Percentiles rank a stretch among this genome's conserved stretches.
Conservation (phyloP, 2,329 filamentous ascomycete species). For the Periglandula ipomoeae region DNA sequence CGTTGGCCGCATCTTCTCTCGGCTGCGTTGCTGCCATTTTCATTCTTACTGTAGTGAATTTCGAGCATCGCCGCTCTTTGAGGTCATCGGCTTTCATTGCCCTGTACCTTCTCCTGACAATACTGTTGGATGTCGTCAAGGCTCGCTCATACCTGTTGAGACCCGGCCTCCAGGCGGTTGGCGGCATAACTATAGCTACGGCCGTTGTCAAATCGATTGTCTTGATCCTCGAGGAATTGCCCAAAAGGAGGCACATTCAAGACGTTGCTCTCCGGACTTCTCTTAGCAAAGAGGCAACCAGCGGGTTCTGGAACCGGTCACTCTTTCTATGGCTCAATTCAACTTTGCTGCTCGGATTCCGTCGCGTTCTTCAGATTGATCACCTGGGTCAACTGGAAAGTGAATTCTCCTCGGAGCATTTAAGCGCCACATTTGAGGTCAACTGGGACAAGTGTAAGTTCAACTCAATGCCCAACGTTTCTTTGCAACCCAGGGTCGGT, state of each 20-base stretch:
- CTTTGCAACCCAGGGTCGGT: too few species aligned
- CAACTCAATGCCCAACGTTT: too few species aligned
- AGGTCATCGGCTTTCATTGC: constrained; percentile 32
- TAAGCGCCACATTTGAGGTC: not conserved
- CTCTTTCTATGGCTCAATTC: constrained; percentile 21
- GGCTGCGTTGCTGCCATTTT: constrained; percentile 17
- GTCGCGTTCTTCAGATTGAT: constrained; percentile 19
- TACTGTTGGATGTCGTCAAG: constrained; percentile 30
- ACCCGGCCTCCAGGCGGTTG: not conserved
- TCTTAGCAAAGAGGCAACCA: constrained; percentile 13
- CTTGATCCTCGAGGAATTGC: constrained; percentile 26
- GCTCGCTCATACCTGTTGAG: constrained; percentile 19
- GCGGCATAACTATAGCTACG: constrained; percentile 18
- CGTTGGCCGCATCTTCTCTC: constrained; percentile 18
- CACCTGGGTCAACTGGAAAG: constrained; percentile 16
- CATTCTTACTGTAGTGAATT: constrained; percentile 18
- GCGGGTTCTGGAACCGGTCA: constrained; percentile 13
- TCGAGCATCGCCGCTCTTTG: constrained; percentile 24
- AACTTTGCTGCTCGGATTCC: constrained; percentile 21
- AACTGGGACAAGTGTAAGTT: not conserved
- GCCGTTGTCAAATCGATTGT: constrained; percentile 23
- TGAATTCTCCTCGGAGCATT: not conserved
- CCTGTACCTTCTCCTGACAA: constrained; percentile 27
- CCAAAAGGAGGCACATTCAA: constrained; percentile 4
- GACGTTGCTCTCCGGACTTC: not conserved